Conservation (phyloP, 2,329 filamentous ascomycete genomes). For the Zymoseptoria crescenta region DNA sequence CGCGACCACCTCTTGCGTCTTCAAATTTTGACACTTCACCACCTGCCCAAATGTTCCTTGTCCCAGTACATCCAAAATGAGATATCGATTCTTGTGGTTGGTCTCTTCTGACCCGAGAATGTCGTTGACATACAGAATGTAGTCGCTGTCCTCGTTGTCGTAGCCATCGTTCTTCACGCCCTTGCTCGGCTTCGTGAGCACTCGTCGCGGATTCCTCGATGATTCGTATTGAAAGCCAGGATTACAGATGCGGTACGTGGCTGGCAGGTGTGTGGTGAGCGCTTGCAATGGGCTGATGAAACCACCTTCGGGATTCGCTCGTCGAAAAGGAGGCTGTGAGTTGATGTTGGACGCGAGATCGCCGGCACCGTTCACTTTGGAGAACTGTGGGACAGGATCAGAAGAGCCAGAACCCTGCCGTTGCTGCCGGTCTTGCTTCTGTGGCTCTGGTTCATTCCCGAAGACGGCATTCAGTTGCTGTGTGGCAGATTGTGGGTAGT, state of each 20-base stretch:
- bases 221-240: slow-evolving; percentile 98
- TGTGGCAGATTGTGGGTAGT: slow-evolving; percentile 63
- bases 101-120: slow-evolving; percentile 96
- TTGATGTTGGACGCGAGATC: slow-evolving; percentile 81
- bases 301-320: slow-evolving; percentile 91
- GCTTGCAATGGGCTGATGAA: slow-evolving; percentile 98
- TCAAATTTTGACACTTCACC: slow-evolving; percentile 97
- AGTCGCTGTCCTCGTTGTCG: slow-evolving; percentile 98
- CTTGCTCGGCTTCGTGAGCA: slow-evolving; percentile 97
- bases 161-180: slow-evolving; percentile 97
- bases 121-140: slow-evolving; percentile 98
- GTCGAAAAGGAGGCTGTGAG: slow-evolving; percentile 77
- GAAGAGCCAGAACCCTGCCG: slow-evolving; percentile 32
- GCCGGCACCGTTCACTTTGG: slow-evolving; percentile 61
- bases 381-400: slow-evolving; percentile 72
- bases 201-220: slow-evolving; percentile 86
- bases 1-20: slow-evolving; percentile 95
- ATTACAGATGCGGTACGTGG: slow-evolving; percentile 97
- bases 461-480: slow-evolving; percentile 63
- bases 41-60: slow-evolving; percentile 98
- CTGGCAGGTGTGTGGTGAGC: slow-evolving; percentile 82
- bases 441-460: slow-evolving; percentile 38
- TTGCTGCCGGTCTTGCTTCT: slow-evolving; percentile 42
- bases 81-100: slow-evolving; percentile 96
- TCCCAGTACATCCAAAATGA: slow-evolving; percentile 92